Percentiles rank a stretch among this genome's conserved stretches.
phyloP scores from a whole-genome alignment of 2,329 filamentous ascomycete species.

The Scedosporium aurantiacum region DNA sequence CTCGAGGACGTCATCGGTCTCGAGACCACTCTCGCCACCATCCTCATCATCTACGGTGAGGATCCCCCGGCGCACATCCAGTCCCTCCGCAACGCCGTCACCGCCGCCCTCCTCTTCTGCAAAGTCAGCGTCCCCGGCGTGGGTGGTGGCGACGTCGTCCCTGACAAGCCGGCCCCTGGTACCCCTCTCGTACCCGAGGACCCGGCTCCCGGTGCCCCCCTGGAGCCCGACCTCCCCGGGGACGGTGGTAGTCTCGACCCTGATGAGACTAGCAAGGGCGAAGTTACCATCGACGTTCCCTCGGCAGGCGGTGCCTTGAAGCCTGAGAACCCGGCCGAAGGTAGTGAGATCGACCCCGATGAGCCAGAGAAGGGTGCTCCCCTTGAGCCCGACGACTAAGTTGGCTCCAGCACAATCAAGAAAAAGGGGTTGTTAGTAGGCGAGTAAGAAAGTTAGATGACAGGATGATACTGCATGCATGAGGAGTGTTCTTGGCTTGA shows the following conservation, averaged over 20 bases:
- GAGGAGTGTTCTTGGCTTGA: neutral
- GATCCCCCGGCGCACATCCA: slow-evolving; percentile 9
- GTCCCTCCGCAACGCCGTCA: slow-evolving; percentile 12
- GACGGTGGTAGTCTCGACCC: slow-evolving; percentile 4
- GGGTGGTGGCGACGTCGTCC: slow-evolving; percentile 16
- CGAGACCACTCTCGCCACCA: slow-evolving; percentile 11
- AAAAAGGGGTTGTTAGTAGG: neutral
- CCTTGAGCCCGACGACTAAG: neutral
- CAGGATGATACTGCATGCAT: neutral
- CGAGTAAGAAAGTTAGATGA: neutral
- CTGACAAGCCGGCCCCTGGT: slow-evolving; percentile 16
- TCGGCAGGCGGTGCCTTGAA: neutral
- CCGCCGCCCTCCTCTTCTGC: slow-evolving; percentile 11
- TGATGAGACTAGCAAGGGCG: neutral
- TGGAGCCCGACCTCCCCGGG: slow-evolving; percentile 12
- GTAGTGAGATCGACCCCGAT: neutral
- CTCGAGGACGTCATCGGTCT: slow-evolving; percentile 12
- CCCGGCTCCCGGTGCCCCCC: slow-evolving; percentile 18
- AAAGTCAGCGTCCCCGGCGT: slow-evolving; percentile 16
- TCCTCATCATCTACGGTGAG: slow-evolving; percentile 10
- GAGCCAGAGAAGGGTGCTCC: slow-evolving; percentile 3
- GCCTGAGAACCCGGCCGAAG: neutral
- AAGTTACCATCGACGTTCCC: neutral
- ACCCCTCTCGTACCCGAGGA: slow-evolving; percentile 18
- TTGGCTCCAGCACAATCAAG: neutral